Percentiles rank a stretch among this genome's conserved stretches.
These are phyloP conservation scores for Rhizopus microsporus DNA, from an alignment of 371 early-diverging fungal genomes.

Conservation along the genomic window DNA sequence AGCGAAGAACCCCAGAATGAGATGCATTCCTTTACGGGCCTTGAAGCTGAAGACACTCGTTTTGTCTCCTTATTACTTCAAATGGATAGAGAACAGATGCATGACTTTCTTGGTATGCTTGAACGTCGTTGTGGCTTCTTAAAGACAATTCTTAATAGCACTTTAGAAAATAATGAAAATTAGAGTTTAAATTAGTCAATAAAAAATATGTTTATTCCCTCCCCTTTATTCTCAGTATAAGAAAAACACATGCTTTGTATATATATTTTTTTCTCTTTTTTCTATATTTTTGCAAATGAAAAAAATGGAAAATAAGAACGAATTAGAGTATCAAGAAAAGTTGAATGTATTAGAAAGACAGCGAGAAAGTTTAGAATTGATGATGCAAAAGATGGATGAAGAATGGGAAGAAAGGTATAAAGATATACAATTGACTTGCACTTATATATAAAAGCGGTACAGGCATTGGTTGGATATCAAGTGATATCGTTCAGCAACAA, in stretches of 20 bases:
- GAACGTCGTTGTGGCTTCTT: conserved; percentile 44
- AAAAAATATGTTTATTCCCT: neutral
- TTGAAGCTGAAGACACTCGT: conserved; percentile 39
- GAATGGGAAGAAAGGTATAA: conserved; percentile 56
- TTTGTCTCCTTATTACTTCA: conserved; percentile 46
- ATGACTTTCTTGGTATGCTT: conserved; percentile 46
- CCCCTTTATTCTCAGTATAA: too few relatives aligned
- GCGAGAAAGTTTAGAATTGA: conserved; percentile 38
- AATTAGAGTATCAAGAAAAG: conserved; percentile 37
- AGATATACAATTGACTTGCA: conserved; percentile 1
- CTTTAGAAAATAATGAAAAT: neutral
- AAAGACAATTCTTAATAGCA: conserved; percentile 20
- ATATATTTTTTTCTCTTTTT: neutral
- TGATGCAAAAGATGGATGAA: conserved; percentile 47
- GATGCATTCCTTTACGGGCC: conserved; percentile 14
- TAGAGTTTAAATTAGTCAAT: neutral
- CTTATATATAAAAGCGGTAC: conserved; percentile 33
- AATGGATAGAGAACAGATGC: conserved; percentile 57
- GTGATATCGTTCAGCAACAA: neutral
- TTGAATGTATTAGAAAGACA: conserved; percentile 43
- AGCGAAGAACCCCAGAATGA: conserved; percentile 12
- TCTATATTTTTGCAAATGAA: conserved; percentile 3
- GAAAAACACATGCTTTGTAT: neutral
- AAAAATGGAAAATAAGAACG: conserved; percentile 28
- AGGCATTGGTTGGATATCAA: conserved; percentile 45